Evolutionary conservation across 2,329 filamentous ascomycete genomes (phyloP).

Genomic region (Fusarium graminum): DNA sequence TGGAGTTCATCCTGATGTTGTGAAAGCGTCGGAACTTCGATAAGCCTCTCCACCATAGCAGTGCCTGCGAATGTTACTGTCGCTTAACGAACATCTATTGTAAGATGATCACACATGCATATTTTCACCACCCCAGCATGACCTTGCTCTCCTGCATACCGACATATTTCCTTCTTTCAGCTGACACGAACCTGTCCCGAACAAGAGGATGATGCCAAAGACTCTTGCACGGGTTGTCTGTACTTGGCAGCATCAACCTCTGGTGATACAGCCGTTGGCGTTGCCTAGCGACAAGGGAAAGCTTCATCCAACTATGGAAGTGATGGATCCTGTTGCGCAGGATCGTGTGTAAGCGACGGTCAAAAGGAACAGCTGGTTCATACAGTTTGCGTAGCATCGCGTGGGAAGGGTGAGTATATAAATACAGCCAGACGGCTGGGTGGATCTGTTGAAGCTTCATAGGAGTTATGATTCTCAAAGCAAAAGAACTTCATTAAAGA

Average conservation of each 20-base stretch:
- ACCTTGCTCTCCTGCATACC: neutral
- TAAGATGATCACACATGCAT: neutral
- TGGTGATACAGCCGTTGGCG: constrained; percentile 22
- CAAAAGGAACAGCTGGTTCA: neutral
- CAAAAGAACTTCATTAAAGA: neutral
- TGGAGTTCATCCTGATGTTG: neutral
- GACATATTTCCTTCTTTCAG: constrained; percentile 1
- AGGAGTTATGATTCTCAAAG: neutral
- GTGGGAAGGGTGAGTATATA: constrained; percentile 34
- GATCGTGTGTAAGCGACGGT: constrained; percentile 5
- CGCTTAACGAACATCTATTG: neutral
- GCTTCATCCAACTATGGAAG: constrained; percentile 13
- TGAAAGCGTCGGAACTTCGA: neutral
- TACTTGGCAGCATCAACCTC: neutral
- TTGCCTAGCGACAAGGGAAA: constrained; percentile 22
- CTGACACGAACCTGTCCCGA: neutral
- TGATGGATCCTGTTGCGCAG: neutral
- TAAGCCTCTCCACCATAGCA: no score
- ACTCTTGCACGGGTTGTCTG: neutral
- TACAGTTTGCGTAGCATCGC: constrained; percentile 12
- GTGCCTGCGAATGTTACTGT: neutral
- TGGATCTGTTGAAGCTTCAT: neutral
- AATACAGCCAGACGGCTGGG: constrained; percentile 23
- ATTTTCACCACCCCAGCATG: neutral
- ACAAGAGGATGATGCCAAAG: constrained; percentile 1